Percentiles rank a stretch among this genome's conserved stretches.
Conservation (phyloP, 108 stramenopile species). For the Bacterosira constricta region DNA sequence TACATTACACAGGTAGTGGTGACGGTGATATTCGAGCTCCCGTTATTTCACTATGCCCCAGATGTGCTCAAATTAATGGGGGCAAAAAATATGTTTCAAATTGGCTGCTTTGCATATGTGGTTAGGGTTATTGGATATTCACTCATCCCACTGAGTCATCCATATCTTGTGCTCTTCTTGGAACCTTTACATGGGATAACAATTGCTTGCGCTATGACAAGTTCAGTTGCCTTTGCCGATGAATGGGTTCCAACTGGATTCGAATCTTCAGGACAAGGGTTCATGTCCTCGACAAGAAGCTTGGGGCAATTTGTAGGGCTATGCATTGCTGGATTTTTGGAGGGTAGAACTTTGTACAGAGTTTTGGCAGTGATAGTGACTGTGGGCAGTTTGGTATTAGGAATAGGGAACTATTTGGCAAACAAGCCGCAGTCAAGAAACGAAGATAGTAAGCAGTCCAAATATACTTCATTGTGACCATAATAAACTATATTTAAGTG, state of each 20-base stretch:
- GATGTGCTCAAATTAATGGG: conserved; percentile 42
- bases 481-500: no score
- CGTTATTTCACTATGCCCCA: conserved; percentile 64
- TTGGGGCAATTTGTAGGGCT: conserved; percentile 51
- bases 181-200: conserved; percentile 75
- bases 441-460: no score
- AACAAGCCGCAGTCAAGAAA: not conserved
- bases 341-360: conserved; percentile 47
- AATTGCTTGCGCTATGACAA: conserved; percentile 52
- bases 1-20: no score
- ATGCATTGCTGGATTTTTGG: conserved; percentile 45
- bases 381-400: conserved; percentile 36
- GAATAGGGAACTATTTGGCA: conserved; percentile 11
- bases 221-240: conserved; percentile 55
- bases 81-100: conserved; percentile 40
- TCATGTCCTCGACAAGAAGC: conserved; percentile 32
- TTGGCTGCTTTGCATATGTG: conserved; percentile 54
- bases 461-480: no score
- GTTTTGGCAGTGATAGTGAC: conserved; percentile 37
- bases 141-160: conserved; percentile 46
- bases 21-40: conserved; percentile 75
- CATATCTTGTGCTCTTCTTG: conserved; percentile 51
- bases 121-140: conserved; percentile 67
- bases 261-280: conserved; percentile 52
- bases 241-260: conserved; percentile 48